Base-by-base conservation (phyloP, 805 yeast species). In the Aciculoconidium aculeatum region DNA sequence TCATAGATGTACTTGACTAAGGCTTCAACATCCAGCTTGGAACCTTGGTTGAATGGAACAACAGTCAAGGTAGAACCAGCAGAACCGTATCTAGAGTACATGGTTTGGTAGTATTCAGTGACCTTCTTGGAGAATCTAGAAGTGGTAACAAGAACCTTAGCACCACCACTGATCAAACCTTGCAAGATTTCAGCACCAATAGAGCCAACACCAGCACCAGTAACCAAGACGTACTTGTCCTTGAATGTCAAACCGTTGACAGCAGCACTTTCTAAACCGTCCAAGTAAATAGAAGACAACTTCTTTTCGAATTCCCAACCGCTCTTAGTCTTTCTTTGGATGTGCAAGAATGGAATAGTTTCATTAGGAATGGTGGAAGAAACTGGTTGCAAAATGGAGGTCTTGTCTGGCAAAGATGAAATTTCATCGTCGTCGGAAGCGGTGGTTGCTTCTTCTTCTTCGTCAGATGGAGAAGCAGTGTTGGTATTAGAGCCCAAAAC, bases 191-290 rank as follows among this genome's bases (percentile, higher is more conserved):
- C 96, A 38, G 96, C 96, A 67, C 97, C 98, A 53, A 92, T 92
- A 29, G 98, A 92, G 32, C 97, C 98, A 27, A 85, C 88, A 70
- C 98, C 98, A 29, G 97, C 97, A 71, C 98, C 98, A 27, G 98
- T 92, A 43, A 92, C 70, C 50, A 92, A 74, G 30, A 88, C 96
- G 44, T 79, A 78, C 62, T 87, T 92, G 57, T 77, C 85, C 57
- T 80, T 77, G 70, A 79, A 92, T 21, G 95, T 75, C 34, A 87
- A 73, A 67, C 98, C 98, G 48, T 88, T 92, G 41, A 85, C 76
- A 19, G 98, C 96, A 56, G 94, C 95, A 39, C 73, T 72, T 65
- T 92, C 97, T 53, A 92, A 77, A 35, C 92, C 94, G 54, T 86
- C 88, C 57, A 92, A 74, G 65, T 81, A 92, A 23, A 67, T 50